These are phyloP conservation scores for Apiotrichum brassicae DNA, from an alignment of 1,284 basidiomycete species.

Conservation along the genomic window DNA sequence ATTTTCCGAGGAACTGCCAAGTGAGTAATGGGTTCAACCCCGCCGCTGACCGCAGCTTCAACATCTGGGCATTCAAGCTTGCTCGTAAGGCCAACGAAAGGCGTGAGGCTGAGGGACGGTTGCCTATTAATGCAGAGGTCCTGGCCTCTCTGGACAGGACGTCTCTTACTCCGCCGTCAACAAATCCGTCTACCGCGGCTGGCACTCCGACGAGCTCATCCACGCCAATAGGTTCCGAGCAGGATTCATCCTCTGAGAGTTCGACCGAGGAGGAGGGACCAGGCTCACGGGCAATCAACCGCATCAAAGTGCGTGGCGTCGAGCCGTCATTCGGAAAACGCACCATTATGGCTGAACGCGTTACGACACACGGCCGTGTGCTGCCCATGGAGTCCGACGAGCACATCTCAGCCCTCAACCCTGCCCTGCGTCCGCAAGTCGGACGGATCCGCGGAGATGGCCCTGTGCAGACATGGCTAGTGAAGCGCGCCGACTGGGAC, in stretches of 20 bases:
- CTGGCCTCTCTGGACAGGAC: too few relatives aligned
- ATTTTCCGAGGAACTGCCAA: conserved; percentile 45
- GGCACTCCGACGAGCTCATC: too few relatives aligned
- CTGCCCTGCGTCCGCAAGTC: conserved; percentile 26
- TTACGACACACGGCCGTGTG: conserved; percentile 68
- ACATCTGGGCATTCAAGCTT: conserved; percentile 43
- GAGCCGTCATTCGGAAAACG: conserved; percentile 37
- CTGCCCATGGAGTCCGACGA: conserved; percentile 67
- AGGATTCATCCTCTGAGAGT: too few relatives aligned
- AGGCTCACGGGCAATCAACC: too few relatives aligned
- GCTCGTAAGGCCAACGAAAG: conserved; percentile 13
- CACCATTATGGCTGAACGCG: conserved; percentile 74
- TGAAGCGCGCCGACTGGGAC: conserved; percentile 38
- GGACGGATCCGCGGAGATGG: conserved; percentile 39
- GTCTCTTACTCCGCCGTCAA: too few relatives aligned
- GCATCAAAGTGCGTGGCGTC: conserved; percentile 36
- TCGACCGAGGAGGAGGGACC: too few relatives aligned
- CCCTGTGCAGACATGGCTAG: conserved; percentile 41
- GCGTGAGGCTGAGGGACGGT: too few relatives aligned
- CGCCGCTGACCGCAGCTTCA: conserved; percentile 31
- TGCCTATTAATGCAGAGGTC: too few relatives aligned
- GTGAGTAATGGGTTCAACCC: conserved; percentile 23
- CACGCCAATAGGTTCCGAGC: too few relatives aligned
- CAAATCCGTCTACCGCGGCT: too few relatives aligned
- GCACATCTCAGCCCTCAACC: conserved; percentile 45